A percentile compares a stretch with the other conserved stretches of the same genome.
phyloP scores from a whole-genome alignment of 2,329 filamentous ascomycete species.

The Endocalyx cinctus region DNA sequence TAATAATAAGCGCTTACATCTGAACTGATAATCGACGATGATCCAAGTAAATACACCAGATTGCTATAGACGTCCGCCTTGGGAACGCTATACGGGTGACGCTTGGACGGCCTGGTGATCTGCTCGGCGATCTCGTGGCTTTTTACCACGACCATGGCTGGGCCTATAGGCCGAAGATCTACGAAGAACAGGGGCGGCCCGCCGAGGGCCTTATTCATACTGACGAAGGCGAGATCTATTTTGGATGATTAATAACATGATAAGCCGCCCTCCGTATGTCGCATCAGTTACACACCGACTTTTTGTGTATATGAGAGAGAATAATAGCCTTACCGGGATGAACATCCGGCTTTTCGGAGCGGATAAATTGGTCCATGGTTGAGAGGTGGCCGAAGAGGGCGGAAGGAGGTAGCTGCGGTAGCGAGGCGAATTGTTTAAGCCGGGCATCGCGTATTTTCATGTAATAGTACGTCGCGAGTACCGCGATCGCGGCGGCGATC shows the following conservation, averaged over 20 bases:
- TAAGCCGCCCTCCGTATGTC: background rate
- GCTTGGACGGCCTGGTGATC: slow-evolving; percentile 25
- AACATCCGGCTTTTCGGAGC: slow-evolving; percentile 1
- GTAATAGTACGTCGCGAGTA: slow-evolving; percentile 4
- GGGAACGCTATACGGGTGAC: slow-evolving; percentile 27
- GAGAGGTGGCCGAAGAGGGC: slow-evolving; percentile 8
- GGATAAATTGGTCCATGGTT: slow-evolving; percentile 6
- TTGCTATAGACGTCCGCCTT: slow-evolving; percentile 20
- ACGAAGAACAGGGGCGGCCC: slow-evolving; percentile 28
- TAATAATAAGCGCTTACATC: slow-evolving; percentile 6
- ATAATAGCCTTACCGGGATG: slow-evolving; percentile 6
- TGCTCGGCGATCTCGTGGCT: slow-evolving; percentile 33
- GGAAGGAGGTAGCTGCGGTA: slow-evolving; percentile 9
- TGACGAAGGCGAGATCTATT: slow-evolving; percentile 10
- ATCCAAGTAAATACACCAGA: slow-evolving; percentile 6
- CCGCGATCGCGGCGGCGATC: background rate
- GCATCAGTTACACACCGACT: too few species aligned
- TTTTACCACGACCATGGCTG: slow-evolving; percentile 27
- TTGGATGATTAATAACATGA: background rate
- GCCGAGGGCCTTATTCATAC: slow-evolving; percentile 24
- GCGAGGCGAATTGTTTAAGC: slow-evolving; percentile 8
- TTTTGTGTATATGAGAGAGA: background rate
- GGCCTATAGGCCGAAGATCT: slow-evolving; percentile 29
- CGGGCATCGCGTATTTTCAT: slow-evolving; percentile 6
- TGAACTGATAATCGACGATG: slow-evolving; percentile 3